Conservation (phyloP, 208 protist genomes). For the Leishmania martiniquensis region DNA sequence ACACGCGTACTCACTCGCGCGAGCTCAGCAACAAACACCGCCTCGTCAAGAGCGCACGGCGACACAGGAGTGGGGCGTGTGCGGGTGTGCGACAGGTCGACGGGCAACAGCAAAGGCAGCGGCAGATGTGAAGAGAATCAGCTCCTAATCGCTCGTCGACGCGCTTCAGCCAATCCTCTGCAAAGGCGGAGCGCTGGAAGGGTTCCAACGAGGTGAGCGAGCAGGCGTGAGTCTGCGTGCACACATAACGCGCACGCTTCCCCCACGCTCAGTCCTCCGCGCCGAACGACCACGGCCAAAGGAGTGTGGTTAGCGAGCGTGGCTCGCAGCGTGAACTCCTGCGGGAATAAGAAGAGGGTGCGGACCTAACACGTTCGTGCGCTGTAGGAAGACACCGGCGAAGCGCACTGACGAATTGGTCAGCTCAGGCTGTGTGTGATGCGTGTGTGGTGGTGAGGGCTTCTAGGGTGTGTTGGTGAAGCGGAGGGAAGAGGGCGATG, state of each 20-base stretch:
- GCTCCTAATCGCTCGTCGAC: neutral
- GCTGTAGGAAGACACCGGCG: neutral
- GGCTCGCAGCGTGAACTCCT: neutral
- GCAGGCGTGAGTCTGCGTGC: neutral
- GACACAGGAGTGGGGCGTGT: neutral
- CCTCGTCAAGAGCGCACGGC: neutral
- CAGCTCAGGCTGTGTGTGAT: neutral
- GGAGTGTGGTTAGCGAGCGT: neutral
- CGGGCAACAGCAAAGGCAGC: neutral
- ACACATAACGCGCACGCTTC: neutral
- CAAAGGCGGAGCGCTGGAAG: neutral
- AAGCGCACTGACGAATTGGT: neutral
- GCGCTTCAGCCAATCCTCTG: neutral
- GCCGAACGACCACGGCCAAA: neutral
- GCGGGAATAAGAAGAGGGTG: neutral
- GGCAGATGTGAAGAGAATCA: neutral
- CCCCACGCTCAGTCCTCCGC: neutral
- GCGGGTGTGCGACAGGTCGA: neutral
- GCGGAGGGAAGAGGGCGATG: neutral
- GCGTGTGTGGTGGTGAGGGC: neutral
- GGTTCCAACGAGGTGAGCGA: neutral
- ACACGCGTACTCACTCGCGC: neutral
- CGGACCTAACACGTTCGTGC: neutral
- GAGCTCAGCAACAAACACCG: neutral
- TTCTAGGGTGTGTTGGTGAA: neutral